Conservation (phyloP, 805 yeast species). For the Yarrowia keelungensis region DNA sequence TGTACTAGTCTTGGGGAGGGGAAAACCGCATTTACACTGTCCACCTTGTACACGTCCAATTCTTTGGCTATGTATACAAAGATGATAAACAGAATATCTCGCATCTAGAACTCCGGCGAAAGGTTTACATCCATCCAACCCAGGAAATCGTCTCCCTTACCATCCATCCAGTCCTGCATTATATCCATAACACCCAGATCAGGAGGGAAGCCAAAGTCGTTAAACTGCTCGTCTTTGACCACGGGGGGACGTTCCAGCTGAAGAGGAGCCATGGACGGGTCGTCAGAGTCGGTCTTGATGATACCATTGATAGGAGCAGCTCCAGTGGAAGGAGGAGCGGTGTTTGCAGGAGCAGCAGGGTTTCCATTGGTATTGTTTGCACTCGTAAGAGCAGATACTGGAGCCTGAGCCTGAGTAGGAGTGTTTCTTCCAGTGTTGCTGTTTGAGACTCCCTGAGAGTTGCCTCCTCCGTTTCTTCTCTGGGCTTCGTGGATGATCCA, state of each 20-base stretch:
- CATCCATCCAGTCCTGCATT: constrained; percentile 76
- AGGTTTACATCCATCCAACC: constrained; percentile 80
- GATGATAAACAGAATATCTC: too few species aligned
- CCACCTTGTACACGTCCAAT: too few species aligned
- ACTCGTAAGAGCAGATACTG: too few species aligned
- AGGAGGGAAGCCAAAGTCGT: constrained; percentile 27
- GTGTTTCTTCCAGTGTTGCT: constrained; percentile 47
- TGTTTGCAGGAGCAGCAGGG: too few species aligned
- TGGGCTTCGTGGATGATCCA: constrained; percentile 96
- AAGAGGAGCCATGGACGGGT: constrained; percentile 5
- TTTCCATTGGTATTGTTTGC: too few species aligned
- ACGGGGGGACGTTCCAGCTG: constrained; percentile 3
- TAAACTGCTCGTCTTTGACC: constrained; percentile 30
- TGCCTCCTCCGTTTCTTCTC: constrained; percentile 58
- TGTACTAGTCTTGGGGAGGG: too few species aligned
- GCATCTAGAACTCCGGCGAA: constrained; percentile 38
- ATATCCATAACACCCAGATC: constrained; percentile 34
- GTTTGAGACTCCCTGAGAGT: constrained; percentile 43
- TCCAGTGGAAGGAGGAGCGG: too few species aligned
- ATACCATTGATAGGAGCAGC: neutral
- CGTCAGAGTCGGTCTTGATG: neutral
- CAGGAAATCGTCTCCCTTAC: constrained; percentile 81
- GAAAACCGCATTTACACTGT: too few species aligned
- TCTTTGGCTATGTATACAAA: too few species aligned
- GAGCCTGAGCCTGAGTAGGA: neutral